Evolutionary conservation across 1,284 basidiomycete genomes (phyloP).

Genomic region (Microbotryum intermedium): DNA sequence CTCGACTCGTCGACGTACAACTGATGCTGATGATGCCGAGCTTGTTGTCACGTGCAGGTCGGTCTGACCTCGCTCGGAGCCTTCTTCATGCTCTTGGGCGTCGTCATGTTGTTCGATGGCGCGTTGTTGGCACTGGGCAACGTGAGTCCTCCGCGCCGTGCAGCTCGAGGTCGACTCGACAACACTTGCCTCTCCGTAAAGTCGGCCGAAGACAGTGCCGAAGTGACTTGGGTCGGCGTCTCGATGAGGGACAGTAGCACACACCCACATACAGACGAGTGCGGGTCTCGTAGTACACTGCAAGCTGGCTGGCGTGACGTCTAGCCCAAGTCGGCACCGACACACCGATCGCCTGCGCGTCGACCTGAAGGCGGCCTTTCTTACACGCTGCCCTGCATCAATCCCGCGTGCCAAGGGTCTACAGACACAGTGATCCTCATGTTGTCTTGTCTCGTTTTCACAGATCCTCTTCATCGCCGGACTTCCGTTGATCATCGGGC

Average conservation of each 20-base stretch:
- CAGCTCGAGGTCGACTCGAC: neutral
- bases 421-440: no score
- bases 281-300: no score
- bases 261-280: no score
- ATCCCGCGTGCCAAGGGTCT: no score
- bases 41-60: conserved; percentile 45
- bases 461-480: conserved; percentile 88
- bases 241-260: no score
- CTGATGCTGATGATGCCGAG: neutral
- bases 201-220: no score
- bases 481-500: conserved; percentile 87
- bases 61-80: conserved; percentile 95
- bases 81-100: conserved; percentile 90
- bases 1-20: neutral
- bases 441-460: neutral
- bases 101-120: conserved; percentile 94
- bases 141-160: conserved; percentile 42
- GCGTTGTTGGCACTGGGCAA: conserved; percentile 95
- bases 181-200: neutral
- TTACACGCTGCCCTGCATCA: no score
- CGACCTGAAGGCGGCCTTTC: no score
- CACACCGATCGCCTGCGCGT: no score
- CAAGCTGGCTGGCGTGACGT: no score
- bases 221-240: conserved; percentile 1
- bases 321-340: no score